Conservation (phyloP, 2,329 filamentous ascomycete species). For the Colletotrichum viniferum region DNA sequence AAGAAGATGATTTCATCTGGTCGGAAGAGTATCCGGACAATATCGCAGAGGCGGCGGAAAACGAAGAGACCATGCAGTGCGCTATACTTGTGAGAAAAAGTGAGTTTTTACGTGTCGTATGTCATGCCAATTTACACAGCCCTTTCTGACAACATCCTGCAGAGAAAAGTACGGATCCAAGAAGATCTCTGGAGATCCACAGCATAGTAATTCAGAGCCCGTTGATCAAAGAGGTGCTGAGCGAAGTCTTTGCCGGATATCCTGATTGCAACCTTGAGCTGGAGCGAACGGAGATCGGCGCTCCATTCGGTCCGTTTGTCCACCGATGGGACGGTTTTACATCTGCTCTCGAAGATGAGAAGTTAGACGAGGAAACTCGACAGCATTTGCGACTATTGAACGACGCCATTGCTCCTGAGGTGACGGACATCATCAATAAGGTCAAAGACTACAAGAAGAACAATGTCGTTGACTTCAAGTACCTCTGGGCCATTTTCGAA, state of each 20-base stretch:
- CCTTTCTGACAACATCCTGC: not conserved
- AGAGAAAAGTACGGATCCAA: not conserved
- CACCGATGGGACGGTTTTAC: not conserved
- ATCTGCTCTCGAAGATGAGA: not conserved
- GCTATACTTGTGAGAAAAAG: not conserved
- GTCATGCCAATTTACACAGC: rapidly evolving
- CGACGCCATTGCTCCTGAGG: not conserved
- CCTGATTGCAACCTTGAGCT: not conserved
- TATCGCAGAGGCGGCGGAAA: not conserved
- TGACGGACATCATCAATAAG: not conserved
- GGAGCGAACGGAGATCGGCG: not conserved
- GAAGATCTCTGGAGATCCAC: not conserved
- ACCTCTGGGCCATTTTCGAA: not conserved
- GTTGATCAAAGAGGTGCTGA: not conserved
- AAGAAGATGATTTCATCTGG: not conserved
- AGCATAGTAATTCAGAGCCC: not conserved
- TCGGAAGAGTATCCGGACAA: not conserved
- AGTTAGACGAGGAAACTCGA: not conserved
- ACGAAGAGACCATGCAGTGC: not conserved
- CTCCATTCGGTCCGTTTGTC: not conserved
- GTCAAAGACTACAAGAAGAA: not conserved
- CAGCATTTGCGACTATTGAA: not conserved
- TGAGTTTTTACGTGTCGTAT: not conserved
- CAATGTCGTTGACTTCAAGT: not conserved
- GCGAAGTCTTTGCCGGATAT: not conserved